Conservation (phyloP, 257 asterid genomes). For the Lavandula angustifolia region DNA sequence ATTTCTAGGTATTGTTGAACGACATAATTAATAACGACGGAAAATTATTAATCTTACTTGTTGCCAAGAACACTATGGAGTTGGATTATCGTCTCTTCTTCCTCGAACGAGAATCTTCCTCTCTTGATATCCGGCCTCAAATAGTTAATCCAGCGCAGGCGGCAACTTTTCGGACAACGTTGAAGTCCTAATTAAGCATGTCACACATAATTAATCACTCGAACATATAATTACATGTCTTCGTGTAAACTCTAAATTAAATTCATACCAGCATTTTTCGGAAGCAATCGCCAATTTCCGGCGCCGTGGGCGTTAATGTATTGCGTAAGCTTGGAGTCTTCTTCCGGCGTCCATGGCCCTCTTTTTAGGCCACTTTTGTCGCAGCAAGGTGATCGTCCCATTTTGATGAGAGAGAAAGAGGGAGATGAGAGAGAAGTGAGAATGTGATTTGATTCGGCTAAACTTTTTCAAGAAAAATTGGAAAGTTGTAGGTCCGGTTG, state of each 20-base stretch:
- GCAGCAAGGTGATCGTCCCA: slow-evolving; percentile 91
- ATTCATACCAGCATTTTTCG: slow-evolving; percentile 68
- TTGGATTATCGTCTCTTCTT: slow-evolving; percentile 79
- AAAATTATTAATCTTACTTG: slow-evolving; percentile 48
- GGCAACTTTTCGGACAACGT: slow-evolving; percentile 84
- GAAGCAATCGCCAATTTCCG: slow-evolving; percentile 78
- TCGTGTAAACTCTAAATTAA: not conserved
- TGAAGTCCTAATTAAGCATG: slow-evolving; percentile 50
- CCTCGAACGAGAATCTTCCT: slow-evolving; percentile 82
- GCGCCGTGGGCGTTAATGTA: slow-evolving; percentile 64
- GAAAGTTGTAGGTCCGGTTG: not conserved
- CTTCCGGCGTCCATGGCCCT: slow-evolving; percentile 89
- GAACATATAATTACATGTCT: not conserved
- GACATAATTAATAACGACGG: no score
- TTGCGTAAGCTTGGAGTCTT: slow-evolving; percentile 59
- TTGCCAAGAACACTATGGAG: slow-evolving; percentile 82
- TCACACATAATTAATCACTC: not conserved
- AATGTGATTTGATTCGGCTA: slow-evolving; percentile 68
- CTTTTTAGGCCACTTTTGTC: slow-evolving; percentile 71
- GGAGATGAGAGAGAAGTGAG: not conserved
- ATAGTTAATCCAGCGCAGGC: slow-evolving; percentile 82
- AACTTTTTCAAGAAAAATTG: not conserved
- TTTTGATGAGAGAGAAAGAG: slow-evolving; percentile 26
- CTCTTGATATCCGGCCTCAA: slow-evolving; percentile 85
- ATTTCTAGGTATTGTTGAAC: no score